phyloP scores from a whole-genome alignment of 257 asterid genomes.

The Thymus quinquecostatus region DNA sequence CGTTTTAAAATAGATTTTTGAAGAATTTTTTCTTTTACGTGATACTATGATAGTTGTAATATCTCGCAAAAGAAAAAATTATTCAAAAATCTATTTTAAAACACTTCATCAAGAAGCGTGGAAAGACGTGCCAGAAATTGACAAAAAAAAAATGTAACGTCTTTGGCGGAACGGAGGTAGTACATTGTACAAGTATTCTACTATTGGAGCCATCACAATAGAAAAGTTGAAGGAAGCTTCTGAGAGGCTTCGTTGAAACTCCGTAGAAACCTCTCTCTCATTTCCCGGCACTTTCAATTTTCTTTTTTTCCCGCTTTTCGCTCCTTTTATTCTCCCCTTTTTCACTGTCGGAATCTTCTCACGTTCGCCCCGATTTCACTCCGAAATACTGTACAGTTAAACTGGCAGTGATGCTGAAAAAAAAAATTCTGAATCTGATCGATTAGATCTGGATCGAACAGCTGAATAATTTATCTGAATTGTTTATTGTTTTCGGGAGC shows the following conservation, averaged over 20 bases:
- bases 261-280: slow-evolving; percentile 40
- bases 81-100: too few species aligned
- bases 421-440: slow-evolving; percentile 38
- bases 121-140: too few species aligned
- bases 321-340: slow-evolving; percentile 32
- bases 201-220: slow-evolving; percentile 29
- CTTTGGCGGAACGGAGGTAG: too few species aligned
- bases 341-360: slow-evolving; percentile 46
- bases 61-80: too few species aligned
- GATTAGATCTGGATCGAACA: slow-evolving; percentile 53
- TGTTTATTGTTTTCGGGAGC: slow-evolving; percentile 30
- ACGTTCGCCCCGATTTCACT: slow-evolving; percentile 30
- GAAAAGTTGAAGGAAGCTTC: slow-evolving; percentile 44
- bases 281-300: slow-evolving; percentile 71
- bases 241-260: slow-evolving; percentile 41
- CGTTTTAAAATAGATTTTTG: too few species aligned
- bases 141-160: too few species aligned
- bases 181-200: too few species aligned
- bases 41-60: too few species aligned
- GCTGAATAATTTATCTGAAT: slow-evolving; percentile 25
- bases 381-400: slow-evolving; percentile 1
- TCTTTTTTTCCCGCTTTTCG: slow-evolving; percentile 50
- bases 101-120: too few species aligned
- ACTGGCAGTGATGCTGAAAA: slow-evolving; percentile 20
- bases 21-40: too few species aligned